phyloP scores from a whole-genome alignment of 768 basidiomycete genomes.

The Rhodotorula paludigena region DNA sequence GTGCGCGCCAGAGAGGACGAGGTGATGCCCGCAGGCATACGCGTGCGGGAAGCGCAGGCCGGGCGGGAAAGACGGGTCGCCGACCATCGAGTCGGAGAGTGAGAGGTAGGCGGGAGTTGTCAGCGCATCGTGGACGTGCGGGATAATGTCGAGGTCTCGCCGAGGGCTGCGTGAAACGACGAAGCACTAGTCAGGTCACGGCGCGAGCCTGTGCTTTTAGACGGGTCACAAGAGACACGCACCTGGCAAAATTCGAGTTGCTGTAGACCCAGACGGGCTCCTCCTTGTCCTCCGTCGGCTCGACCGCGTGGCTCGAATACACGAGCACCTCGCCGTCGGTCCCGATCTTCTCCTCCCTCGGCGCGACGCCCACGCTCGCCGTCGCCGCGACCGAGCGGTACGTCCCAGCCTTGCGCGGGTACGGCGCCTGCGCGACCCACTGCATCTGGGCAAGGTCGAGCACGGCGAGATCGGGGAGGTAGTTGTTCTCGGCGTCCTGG shows the following conservation, averaged over 20 bases:
- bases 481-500: conserved; percentile 84
- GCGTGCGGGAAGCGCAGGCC: conserved; percentile 94
- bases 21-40: conserved; percentile 77
- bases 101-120: conserved; percentile 64
- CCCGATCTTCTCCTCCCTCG: conserved; percentile 5
- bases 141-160: conserved; percentile 87
- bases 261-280: conserved; percentile 87
- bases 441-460: conserved; percentile 67
- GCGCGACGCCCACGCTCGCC: conserved; percentile 20
- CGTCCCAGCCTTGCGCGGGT: conserved; percentile 85
- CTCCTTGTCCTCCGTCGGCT: conserved; percentile 54
- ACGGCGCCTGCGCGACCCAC: conserved; percentile 75
- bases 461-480: conserved; percentile 54
- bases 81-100: conserved; percentile 7
- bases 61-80: conserved; percentile 76
- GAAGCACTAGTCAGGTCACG: background rate
- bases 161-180: conserved; percentile 65
- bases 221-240: background rate
- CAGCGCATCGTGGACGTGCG: conserved; percentile 55
- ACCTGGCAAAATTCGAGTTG: conserved; percentile 79
- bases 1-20: conserved; percentile 66
- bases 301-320: conserved; percentile 7
- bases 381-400: conserved; percentile 87
- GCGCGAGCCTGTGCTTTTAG: no score
- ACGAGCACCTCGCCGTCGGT: conserved; percentile 5